Conservation (phyloP, 257 asterid genomes). For the Przewalskia tangutica region DNA sequence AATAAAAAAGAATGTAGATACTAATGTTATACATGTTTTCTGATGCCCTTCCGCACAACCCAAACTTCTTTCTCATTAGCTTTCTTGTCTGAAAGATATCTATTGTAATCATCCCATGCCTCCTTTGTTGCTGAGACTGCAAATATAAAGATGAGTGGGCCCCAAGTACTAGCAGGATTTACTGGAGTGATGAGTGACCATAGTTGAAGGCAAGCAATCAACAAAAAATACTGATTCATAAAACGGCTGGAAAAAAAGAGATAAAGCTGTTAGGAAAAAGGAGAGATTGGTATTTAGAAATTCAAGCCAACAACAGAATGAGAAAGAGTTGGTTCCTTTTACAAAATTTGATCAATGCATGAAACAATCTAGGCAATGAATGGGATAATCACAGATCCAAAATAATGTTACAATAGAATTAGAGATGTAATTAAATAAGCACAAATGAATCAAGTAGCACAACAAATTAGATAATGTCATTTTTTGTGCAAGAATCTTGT, state of each 20-base stretch:
- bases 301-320: neutral
- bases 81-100: conserved; percentile 90
- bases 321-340: neutral
- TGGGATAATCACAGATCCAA: neutral
- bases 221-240: conserved; percentile 97
- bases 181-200: conserved; percentile 99
- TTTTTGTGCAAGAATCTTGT: neutral
- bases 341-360: neutral
- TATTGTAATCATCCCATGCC: conserved; percentile 98
- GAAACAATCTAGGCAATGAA: neutral
- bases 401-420: neutral
- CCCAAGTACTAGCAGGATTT: conserved; percentile 99
- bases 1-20: conserved; percentile 2
- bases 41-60: conserved; percentile 78
- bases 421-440: neutral
- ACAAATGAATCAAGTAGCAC: neutral
- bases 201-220: conserved; percentile 98
- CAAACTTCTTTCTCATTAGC: conserved; percentile 98
- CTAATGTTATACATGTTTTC: conserved; percentile 52
- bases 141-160: conserved; percentile 96
- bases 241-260: conserved; percentile 68
- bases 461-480: neutral
- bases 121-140: conserved; percentile 97
- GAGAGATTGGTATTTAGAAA: conserved; percentile 1
- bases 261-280: conserved; percentile 16